phyloP scores from a whole-genome alignment of 139 green algal species.

The Chloropicon primus region DNA sequence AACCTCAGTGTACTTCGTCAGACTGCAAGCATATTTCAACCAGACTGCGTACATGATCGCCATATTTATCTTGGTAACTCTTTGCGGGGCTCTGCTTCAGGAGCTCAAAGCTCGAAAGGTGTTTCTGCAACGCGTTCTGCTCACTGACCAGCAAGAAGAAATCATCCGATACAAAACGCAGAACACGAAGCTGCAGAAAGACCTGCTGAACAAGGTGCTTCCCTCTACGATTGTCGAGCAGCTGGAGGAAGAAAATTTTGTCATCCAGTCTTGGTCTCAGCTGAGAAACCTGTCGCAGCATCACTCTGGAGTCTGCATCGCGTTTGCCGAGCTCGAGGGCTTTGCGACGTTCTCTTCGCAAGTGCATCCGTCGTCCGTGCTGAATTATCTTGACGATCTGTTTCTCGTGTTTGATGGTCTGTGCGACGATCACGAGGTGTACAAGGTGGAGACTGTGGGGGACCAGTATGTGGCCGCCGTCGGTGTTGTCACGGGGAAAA shows the following conservation, averaged over 20 bases:
- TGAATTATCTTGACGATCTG: conserved; percentile 36
- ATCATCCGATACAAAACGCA: not conserved
- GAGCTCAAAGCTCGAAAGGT: not conserved
- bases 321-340: conserved; percentile 35
- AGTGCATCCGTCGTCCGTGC: conserved; percentile 22
- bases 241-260: not conserved
- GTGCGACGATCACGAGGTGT: conserved; percentile 23
- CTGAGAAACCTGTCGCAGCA: not conserved
- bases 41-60: not conserved
- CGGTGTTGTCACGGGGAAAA: conserved; percentile 7
- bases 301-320: conserved; percentile 7
- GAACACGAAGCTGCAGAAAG: not conserved
- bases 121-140: not conserved
- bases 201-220: not conserved
- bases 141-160: not conserved
- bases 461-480: conserved; percentile 39
- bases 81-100: not conserved
- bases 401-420: conserved; percentile 28
- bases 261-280: not conserved
- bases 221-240: not conserved
- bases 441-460: conserved; percentile 38
- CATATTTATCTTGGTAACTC: not conserved
- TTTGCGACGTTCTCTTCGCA: conserved; percentile 29
- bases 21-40: too few species aligned
- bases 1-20: too few species aligned